phyloP scores from a whole-genome alignment of 495 filamentous ascomycete species.

The Cairneyella variabilis region DNA sequence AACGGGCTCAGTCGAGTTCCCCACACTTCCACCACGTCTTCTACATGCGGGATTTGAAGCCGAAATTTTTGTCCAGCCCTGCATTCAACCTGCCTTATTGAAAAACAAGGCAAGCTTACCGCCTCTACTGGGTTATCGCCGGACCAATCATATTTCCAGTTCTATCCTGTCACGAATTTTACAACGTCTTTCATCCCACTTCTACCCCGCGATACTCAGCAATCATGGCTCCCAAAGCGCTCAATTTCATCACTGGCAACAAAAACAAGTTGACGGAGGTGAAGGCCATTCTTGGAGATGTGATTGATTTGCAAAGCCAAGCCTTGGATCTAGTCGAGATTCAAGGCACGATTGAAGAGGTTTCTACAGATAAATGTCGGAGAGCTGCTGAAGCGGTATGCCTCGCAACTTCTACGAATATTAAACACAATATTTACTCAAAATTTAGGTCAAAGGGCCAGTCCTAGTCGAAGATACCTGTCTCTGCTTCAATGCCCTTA shows the following conservation, averaged over 20 bases:
- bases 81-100: no score
- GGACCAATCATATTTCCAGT: no score
- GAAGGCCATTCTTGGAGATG: conserved; percentile 72
- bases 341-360: conserved; percentile 89
- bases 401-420: conserved; percentile 36
- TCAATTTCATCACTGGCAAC: conserved; percentile 98
- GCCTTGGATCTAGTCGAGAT: conserved; percentile 80
- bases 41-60: no score
- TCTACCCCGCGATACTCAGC: not conserved
- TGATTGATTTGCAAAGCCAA: conserved; percentile 69
- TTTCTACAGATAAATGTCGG: conserved; percentile 81
- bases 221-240: conserved; percentile 31
- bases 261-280: conserved; percentile 88
- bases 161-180: no score
- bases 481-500: conserved; percentile 84
- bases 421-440: not conserved
- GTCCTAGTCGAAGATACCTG: conserved; percentile 96
- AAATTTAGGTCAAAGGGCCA: conserved; percentile 69
- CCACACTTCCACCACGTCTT: no score
- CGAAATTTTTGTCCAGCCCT: no score
- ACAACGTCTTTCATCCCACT: not conserved
- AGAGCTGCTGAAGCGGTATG: conserved; percentile 66
- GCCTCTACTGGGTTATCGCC: no score
- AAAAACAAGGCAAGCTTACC: no score
- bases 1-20: no score